Percentiles rank a stretch among this genome's conserved stretches.
phyloP scores from a whole-genome alignment of 2,329 filamentous ascomycete genomes.

The Aureobasidium sp. region DNA sequence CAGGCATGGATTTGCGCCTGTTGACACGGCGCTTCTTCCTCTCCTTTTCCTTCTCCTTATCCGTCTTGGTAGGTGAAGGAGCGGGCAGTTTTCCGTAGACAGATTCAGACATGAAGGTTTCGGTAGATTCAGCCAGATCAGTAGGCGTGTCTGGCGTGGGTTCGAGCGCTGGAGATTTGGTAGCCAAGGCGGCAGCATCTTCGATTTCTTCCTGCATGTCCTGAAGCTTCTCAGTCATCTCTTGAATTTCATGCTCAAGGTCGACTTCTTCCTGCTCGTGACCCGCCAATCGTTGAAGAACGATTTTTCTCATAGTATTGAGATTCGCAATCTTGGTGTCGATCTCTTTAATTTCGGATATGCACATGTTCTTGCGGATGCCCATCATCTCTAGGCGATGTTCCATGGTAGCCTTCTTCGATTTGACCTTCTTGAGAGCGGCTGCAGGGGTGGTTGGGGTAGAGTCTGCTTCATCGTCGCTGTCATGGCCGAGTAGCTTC shows the following conservation, averaged over 20 bases:
- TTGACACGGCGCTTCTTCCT: constrained; percentile 48
- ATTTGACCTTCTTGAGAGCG: constrained; percentile 65
- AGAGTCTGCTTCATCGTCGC: constrained; percentile 50
- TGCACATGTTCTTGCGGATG: constrained; percentile 95
- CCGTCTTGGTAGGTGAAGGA: constrained; percentile 44
- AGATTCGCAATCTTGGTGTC: constrained; percentile 95
- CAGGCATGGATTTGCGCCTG: constrained; percentile 79
- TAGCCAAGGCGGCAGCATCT: constrained; percentile 41
- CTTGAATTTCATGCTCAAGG: constrained; percentile 73
- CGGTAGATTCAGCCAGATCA: constrained; percentile 40
- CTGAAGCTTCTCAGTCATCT: constrained; percentile 56
- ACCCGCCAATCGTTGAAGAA: constrained; percentile 75
- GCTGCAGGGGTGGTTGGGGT: constrained; percentile 49
- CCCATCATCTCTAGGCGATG: constrained; percentile 86
- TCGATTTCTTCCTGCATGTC: constrained; percentile 55
- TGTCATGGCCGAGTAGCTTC: constrained; percentile 55
- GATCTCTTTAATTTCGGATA: constrained; percentile 90
- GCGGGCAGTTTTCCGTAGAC: constrained; percentile 87
- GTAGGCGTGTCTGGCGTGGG: constrained; percentile 21
- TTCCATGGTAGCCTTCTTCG: constrained; percentile 70
- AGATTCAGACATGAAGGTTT: constrained; percentile 91
- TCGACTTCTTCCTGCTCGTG: constrained; percentile 87
- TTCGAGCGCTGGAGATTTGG: constrained; percentile 29
- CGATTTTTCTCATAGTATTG: constrained; percentile 84
- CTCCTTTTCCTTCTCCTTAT: constrained; percentile 39